Evolutionary conservation across 169 alveolate species (phyloP).

Genomic region (Fabrea salina): DNA sequence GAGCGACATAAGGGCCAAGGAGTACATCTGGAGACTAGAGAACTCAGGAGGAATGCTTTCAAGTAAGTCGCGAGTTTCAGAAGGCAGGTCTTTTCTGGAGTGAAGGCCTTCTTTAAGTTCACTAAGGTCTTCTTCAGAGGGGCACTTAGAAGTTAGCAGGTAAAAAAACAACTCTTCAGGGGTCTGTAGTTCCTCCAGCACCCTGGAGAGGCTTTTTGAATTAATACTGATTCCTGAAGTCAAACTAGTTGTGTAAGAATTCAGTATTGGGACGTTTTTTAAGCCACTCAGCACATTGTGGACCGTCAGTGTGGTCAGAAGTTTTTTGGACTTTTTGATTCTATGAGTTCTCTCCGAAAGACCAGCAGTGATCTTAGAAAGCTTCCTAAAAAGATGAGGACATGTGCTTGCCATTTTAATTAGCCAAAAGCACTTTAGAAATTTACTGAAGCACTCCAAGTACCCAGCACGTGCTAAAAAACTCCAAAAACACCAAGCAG

Average conservation of each 20-base stretch:
- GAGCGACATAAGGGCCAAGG: conserved; percentile 86
- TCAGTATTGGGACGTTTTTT: conserved; percentile 89
- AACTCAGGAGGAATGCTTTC: conserved; percentile 80
- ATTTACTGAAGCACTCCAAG: too few relatives aligned
- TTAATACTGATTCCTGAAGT: conserved; percentile 85
- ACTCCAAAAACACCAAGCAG: too few relatives aligned
- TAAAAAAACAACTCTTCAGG: conserved; percentile 93
- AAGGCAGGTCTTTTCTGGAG: conserved; percentile 76
- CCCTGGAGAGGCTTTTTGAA: conserved; percentile 73
- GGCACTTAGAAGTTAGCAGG: conserved; percentile 90
- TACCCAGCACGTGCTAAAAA: too few relatives aligned
- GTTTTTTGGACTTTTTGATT: not conserved
- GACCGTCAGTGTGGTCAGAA: not conserved
- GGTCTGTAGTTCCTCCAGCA: conserved; percentile 75
- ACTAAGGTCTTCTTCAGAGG: conserved; percentile 72
- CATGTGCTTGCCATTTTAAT: too few relatives aligned
- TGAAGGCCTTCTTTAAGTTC: conserved; percentile 74
- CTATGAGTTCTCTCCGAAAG: not conserved
- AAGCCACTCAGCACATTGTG: conserved; percentile 71
- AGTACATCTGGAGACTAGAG: conserved; percentile 93
- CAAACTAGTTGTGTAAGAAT: conserved; percentile 90
- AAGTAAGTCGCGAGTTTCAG: conserved; percentile 74
- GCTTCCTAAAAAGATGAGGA: conserved; percentile 7
- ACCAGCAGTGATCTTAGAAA: not conserved
- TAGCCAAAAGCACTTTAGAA: too few relatives aligned